Percentiles rank a stretch among this genome's conserved stretches.
Evolutionary conservation across 192 early-diverging fungal species (phyloP).

Genomic region (Geosiphon pyriformis): DNA sequence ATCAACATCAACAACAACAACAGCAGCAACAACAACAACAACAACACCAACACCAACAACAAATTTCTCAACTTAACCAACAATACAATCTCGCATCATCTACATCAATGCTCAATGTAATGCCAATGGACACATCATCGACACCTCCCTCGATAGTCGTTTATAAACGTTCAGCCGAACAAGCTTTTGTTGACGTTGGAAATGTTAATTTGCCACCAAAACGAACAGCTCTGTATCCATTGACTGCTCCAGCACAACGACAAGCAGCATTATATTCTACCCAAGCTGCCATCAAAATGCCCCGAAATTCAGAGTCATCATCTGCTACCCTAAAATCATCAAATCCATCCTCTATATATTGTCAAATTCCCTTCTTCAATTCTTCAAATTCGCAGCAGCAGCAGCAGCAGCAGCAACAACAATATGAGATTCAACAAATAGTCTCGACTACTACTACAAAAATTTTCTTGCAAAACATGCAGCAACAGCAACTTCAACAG

Average conservation of each 20-base stretch:
- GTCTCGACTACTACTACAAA: not conserved
- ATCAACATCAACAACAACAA: not conserved
- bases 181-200: conserved; percentile 22
- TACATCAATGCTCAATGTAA: conserved; percentile 5
- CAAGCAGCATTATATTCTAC: not conserved
- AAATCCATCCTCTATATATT: no score
- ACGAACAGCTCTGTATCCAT: not conserved
- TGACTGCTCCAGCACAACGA: not conserved
- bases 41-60: not conserved
- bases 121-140: not conserved
- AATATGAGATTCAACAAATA: not conserved
- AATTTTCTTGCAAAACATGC: not conserved
- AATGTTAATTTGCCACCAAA: conserved; percentile 16
- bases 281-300: not conserved
- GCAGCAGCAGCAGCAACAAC: not conserved
- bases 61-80: not conserved
- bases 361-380: not conserved
- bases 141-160: not conserved
- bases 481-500: not conserved
- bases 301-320: not conserved
- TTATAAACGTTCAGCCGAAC: conserved; percentile 15
- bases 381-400: not conserved
- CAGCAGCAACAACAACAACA: no score
- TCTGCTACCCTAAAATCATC: not conserved
- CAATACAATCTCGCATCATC: not conserved